These are phyloP conservation scores for Penicillium roqueforti DNA, from an alignment of 495 filamentous ascomycete species.

Conservation along the genomic window DNA sequence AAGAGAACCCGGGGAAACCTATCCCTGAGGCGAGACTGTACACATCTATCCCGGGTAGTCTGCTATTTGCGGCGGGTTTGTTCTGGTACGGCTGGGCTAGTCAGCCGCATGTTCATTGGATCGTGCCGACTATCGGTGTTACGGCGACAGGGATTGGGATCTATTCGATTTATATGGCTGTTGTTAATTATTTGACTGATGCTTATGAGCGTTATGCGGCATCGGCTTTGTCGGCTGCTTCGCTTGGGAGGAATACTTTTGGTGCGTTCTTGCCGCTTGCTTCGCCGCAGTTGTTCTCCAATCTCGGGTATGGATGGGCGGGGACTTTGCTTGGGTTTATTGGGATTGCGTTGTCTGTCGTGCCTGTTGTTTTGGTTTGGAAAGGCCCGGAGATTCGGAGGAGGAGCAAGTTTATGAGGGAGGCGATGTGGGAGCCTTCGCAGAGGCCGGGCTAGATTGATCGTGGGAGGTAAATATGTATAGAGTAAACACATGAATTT, in stretches of 20 bases:
- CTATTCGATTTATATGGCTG: conserved; percentile 46
- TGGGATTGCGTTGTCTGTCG: conserved; percentile 31
- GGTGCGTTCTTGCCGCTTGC: conserved; percentile 39
- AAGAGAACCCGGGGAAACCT: conserved; percentile 25
- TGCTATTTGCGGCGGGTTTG: conserved; percentile 38
- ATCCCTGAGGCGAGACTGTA: conserved; percentile 44
- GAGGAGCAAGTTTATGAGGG: conserved; percentile 38
- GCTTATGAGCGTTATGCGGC: conserved; percentile 43
- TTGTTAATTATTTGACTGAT: conserved; percentile 46
- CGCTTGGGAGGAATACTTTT: conserved; percentile 33
- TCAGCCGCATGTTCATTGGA: conserved; percentile 33
- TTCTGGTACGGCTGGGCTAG: conserved; percentile 45
- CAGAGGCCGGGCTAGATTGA: conserved; percentile 18
- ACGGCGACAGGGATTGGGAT: conserved; percentile 35
- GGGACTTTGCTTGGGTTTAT: conserved; percentile 41
- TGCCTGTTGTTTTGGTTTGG: conserved; percentile 35
- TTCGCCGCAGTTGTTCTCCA: conserved; percentile 33
- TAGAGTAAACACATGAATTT: neutral
- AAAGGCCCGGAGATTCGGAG: conserved; percentile 35
- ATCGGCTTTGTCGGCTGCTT: conserved; percentile 34
- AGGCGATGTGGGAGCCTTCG: conserved; percentile 25
- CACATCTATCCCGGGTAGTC: conserved; percentile 36
- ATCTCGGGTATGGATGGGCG: conserved; percentile 44
- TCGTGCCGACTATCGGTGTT: conserved; percentile 38
- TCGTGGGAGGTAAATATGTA: neutral